Conservation (phyloP, 78 protist genomes). For the Dictyostelium citrinum region DNA sequence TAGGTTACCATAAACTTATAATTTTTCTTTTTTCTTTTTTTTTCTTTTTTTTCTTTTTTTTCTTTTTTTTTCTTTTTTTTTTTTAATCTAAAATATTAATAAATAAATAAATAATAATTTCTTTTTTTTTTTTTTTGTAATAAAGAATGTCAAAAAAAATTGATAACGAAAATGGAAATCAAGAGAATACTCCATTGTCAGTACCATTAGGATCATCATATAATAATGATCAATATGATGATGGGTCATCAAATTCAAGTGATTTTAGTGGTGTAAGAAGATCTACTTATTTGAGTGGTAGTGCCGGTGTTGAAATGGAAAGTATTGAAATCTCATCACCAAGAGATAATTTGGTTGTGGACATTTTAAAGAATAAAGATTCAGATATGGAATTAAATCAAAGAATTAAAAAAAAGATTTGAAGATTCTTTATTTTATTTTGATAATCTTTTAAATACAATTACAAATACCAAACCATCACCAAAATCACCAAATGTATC, state of each 20-base stretch:
- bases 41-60: background rate
- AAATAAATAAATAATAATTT: too few species aligned
- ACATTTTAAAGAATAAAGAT: background rate
- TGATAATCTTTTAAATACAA: background rate
- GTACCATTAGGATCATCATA: background rate
- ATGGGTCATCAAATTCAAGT: background rate
- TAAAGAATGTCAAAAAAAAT: background rate
- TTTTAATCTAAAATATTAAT: too few species aligned
- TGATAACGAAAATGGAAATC: background rate
- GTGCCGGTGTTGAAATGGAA: background rate
- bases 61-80: too few species aligned
- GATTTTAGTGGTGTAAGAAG: background rate
- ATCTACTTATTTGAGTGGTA: background rate
- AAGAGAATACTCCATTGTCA: background rate
- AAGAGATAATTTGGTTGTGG: background rate
- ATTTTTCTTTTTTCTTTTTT: too few species aligned
- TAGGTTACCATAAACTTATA: background rate
- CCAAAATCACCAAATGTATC: background rate
- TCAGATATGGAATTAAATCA: background rate
- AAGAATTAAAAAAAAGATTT: slow-evolving; percentile 15
- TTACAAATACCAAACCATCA: background rate
- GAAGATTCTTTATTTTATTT: slow-evolving; percentile 12
- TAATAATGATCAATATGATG: background rate
- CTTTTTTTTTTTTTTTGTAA: background rate
- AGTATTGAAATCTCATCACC: background rate